Conservation (phyloP, 495 filamentous ascomycete genomes). For the Staphylotrichum longicolle region DNA sequence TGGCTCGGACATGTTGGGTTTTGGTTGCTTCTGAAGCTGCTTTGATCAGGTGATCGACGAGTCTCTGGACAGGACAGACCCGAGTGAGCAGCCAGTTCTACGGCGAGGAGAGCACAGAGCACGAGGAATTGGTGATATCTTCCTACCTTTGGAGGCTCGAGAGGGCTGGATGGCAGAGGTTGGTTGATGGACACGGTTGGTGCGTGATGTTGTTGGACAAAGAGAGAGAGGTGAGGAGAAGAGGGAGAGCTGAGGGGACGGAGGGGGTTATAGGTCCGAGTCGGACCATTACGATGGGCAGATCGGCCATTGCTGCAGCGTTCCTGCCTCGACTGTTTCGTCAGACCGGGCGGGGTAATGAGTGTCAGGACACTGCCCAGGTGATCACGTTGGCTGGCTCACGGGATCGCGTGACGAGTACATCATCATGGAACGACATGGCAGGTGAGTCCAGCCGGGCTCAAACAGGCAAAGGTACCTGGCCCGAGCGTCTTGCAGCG, state of each 20-base stretch:
- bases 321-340: constrained; percentile 35
- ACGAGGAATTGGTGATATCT: neutral
- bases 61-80: constrained; percentile 9
- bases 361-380: constrained; percentile 18
- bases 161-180: neutral
- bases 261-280: constrained; percentile 7
- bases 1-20: constrained; percentile 61
- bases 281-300: neutral
- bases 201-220: constrained; percentile 23
- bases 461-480: constrained; percentile 26
- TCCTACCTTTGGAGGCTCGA: constrained; percentile 11
- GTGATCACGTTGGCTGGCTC: constrained; percentile 33
- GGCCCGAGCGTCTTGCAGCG: constrained; percentile 32
- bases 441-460: constrained; percentile 23
- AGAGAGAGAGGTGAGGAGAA: constrained; percentile 25
- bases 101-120: neutral
- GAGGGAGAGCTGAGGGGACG: constrained; percentile 20
- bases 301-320: constrained; percentile 13
- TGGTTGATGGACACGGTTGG: neutral
- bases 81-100: constrained; percentile 11
- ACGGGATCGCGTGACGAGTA: constrained; percentile 39
- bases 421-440: constrained; percentile 37
- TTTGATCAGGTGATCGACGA: constrained; percentile 16
- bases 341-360: constrained; percentile 41
- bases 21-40: constrained; percentile 11